Evolutionary conservation across 306 rosid species (phyloP).

Genomic region (Vigna reflexopilosa): DNA sequence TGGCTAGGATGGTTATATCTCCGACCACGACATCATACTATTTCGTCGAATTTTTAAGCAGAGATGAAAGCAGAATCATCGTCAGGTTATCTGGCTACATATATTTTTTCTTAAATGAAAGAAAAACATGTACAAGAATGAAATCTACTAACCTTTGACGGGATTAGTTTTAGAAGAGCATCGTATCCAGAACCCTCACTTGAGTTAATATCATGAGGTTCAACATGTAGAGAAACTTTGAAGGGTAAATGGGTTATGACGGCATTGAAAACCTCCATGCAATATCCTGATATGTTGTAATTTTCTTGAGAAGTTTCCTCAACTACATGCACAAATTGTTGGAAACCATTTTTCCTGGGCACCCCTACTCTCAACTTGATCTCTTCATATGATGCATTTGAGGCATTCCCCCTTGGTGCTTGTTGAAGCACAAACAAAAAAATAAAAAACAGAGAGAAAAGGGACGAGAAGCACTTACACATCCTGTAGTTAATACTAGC

Average conservation of each 20-base stretch:
- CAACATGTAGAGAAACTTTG: constrained; percentile 26
- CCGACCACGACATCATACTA: constrained; percentile 51
- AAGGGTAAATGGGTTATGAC: constrained; percentile 25
- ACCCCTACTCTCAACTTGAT: constrained; percentile 44
- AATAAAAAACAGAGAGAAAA: constrained; percentile 9
- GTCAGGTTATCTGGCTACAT: not conserved
- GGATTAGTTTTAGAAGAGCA: constrained; percentile 40
- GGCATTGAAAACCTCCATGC: constrained; percentile 51
- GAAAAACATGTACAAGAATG: not conserved
- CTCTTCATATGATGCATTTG: not conserved
- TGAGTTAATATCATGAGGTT: constrained; percentile 32
- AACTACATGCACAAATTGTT: constrained; percentile 33
- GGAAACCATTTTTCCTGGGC: constrained; percentile 46
- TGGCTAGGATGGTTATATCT: constrained; percentile 43
- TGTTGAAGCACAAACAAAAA: constrained; percentile 15
- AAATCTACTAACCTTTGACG: constrained; percentile 30
- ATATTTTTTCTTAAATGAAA: not conserved
- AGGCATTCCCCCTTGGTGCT: not conserved
- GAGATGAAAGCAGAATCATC: not conserved
- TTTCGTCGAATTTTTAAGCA: not conserved
- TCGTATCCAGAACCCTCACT: constrained; percentile 39
- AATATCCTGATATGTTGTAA: constrained; percentile 40
- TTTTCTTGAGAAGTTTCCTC: not conserved
- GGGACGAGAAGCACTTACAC: not conserved
- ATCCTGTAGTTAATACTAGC: not conserved